Evolutionary conservation across 148 eudicot species (phyloP), one percentile per base, ranked within the genome.

Genomic region (Silene latifolia): DNA sequence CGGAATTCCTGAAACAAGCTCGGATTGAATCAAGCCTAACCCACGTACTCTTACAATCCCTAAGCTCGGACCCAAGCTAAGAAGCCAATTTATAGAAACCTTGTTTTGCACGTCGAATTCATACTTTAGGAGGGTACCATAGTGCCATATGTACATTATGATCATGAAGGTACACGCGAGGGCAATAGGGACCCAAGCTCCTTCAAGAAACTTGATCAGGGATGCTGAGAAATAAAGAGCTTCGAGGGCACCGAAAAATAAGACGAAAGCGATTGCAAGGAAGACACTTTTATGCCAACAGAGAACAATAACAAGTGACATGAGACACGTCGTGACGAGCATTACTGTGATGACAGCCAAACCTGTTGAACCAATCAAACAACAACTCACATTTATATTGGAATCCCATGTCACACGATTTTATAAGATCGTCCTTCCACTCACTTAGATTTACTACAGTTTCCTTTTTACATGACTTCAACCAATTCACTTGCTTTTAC

Each of bases 321-420:
- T 95, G 20, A 95, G 88, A 86, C 99, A 95, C 6, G 99, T 95
- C 42, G 99, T 95, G 35, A 95, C 99, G 72, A 95, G 85, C 99
- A 95, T 95, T 19, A 95, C 99, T 0, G 99, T 95, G 70, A 95
- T 95, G 67, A 92, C 97, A 42, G 99, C 99, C 82, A 95, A 85
- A 89, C 99, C 98, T 94, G 85, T 70, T 76, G 46, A 69, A 71
- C 60, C 63, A 65, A 70, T 46, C 6, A 59, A 57, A 19, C 21
- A 44, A 32, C n/a, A 62, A 10, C 4, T 62, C 15, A 62, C 29
- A 20, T 19, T 17, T 7, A 19, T 2, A 19, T 24, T n/a, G 8
- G 11, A 19, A 7, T 59, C 18, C 61, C 18, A 19, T 6, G 15
- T 29, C 25, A 21, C 8, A 8, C 23, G 63, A 20, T 59, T n/a